Conservation (phyloP, 2,329 filamentous ascomycete genomes). For the Trichoderma lentiforme region DNA sequence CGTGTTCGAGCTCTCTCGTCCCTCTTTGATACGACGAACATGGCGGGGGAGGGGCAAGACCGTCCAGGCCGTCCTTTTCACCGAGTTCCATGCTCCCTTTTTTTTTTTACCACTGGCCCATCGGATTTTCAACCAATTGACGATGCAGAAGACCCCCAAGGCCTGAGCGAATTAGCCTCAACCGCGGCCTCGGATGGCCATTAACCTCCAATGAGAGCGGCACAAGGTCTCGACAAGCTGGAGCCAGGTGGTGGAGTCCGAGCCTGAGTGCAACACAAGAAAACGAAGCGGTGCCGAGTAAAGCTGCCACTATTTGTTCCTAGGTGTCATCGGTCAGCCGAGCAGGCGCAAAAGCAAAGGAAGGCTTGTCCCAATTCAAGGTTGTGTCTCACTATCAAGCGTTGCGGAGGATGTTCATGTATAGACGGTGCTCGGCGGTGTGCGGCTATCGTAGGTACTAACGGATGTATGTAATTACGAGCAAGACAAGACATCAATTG, state of each 20-base stretch:
- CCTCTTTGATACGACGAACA: not conserved
- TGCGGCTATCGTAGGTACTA: not conserved
- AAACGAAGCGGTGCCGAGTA: slow-evolving; percentile 2
- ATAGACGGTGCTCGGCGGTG: not conserved
- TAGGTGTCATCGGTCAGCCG: not conserved
- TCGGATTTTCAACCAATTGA: slow-evolving; percentile 10
- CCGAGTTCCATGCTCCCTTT: not conserved
- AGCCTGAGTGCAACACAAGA: slow-evolving; percentile 12
- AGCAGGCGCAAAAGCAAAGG: not conserved
- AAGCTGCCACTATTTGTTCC: not conserved
- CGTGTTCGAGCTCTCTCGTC: slow-evolving; percentile 3
- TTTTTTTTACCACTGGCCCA: not conserved
- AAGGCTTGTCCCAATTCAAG: not conserved
- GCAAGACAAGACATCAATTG: not conserved
- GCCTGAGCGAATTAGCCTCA: slow-evolving; percentile 13
- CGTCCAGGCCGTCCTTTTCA: slow-evolving; percentile 3
- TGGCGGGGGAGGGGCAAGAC: slow-evolving; percentile 21
- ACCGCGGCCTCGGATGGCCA: not conserved
- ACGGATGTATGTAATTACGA: not conserved
- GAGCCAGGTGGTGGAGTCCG: slow-evolving; percentile 13
- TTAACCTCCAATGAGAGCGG: slow-evolving; percentile 16
- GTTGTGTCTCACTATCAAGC: not conserved
- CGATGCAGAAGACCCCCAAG: not conserved
- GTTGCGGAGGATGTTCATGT: not conserved
- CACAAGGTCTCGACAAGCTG: not conserved